Percentiles rank a stretch among this genome's conserved stretches.
Conservation (phyloP, 73 alveolate species). For the Paramecium caudatum region DNA sequence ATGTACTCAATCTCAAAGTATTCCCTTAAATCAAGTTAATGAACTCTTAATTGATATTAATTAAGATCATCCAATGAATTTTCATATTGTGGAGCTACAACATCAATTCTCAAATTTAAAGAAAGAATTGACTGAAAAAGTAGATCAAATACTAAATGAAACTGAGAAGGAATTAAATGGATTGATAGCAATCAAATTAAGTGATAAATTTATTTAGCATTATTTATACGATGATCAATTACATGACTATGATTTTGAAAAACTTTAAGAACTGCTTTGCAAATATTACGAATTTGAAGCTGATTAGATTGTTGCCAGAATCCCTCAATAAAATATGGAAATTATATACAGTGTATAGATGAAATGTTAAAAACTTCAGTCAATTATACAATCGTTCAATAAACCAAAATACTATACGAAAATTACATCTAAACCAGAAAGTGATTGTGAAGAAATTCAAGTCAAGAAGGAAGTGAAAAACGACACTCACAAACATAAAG, state of each 20-base stretch:
- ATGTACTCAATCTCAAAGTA: not conserved
- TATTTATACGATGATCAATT: constrained; percentile 12
- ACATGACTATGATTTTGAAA: not conserved
- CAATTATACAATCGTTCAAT: not conserved
- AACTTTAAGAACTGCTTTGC: not conserved
- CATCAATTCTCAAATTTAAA: not conserved
- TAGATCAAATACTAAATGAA: not conserved
- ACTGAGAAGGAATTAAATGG: not conserved
- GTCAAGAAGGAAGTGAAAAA: too few relatives aligned
- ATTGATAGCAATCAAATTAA: not conserved
- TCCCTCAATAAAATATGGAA: not conserved
- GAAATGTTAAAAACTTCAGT: not conserved
- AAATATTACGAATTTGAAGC: constrained; percentile 30
- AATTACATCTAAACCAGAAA: not conserved
- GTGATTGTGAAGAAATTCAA: not conserved
- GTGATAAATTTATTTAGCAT: not conserved
- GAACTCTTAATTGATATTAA: not conserved
- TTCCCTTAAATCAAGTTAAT: not conserved
- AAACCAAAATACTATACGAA: not conserved
- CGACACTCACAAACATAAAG: not conserved
- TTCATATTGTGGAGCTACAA: constrained; percentile 6
- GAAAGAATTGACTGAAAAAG: not conserved
- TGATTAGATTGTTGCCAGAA: not conserved
- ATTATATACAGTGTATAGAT: not conserved
- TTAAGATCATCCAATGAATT: constrained; percentile 28